Base-by-base conservation (phyloP, 192 early-diverging fungal genomes). In the Backusella parvicylindrica region DNA sequence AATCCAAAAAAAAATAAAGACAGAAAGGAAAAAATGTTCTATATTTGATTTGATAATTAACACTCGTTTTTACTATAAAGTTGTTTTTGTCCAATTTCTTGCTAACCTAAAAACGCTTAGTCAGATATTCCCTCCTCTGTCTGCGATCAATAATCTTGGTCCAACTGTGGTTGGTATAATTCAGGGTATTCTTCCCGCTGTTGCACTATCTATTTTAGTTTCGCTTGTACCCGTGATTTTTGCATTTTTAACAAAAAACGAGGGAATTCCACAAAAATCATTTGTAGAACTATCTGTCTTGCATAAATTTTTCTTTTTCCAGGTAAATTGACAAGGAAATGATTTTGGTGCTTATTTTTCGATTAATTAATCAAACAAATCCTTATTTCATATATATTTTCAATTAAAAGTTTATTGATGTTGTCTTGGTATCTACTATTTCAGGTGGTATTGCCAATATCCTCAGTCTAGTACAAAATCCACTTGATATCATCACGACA, bases 401-500 rank as follows among this genome's bases (percentile, higher is more conserved):
- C 31, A 30, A n/a, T 31, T 31, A 33, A 33, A 83, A 92, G 87
- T 82, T 94, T 50, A 82, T 94, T 70, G 92, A 95, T 79, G 91
- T 96, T 18, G 87, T 96, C 21, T 75, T 95, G 16, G 89, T 96
- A 23, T 89, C 92, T 7, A 92, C 94, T 15, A 82, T 95, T 63
- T 86, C 92, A 15, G 87, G 86, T 23, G 92, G 92, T 75, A 70
- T 70, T 15, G 68, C 26, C 15, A 41, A 41, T 41, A 77, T 78
- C 0, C 6, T 15, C 6, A 79, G 86, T 15, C 71, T 94, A 33
- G 78, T 86, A 50, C 78, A 89, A 8, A 81, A 77, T 16, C 89
- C 91, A 12, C 38, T 70, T 2, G 38, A 64, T 4, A 79, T 89
- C 35, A 73, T 91, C 74, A 68, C 71, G 2, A 85, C 83, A n/a